Conservation (phyloP, 2,329 filamentous ascomycete genomes). For the Coniochaeta sp. region DNA sequence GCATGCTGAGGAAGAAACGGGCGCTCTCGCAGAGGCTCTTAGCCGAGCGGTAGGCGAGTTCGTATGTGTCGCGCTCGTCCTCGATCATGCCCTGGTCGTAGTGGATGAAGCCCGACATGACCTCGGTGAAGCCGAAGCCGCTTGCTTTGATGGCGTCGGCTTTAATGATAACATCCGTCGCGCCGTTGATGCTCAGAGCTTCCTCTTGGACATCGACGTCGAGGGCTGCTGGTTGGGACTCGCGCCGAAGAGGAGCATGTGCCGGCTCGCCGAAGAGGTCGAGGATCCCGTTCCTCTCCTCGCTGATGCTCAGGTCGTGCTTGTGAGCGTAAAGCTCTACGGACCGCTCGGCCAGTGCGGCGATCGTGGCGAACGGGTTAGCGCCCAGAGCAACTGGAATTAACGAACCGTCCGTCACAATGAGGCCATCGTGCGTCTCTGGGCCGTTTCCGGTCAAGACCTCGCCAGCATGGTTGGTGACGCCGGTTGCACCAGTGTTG, state of each 20-base stretch:
- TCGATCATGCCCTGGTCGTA: constrained; percentile 28
- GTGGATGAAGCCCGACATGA: constrained; percentile 57
- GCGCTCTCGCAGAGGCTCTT: constrained; percentile 47
- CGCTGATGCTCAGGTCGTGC: constrained; percentile 34
- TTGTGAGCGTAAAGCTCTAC: constrained; percentile 41
- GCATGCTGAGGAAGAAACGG: constrained; percentile 51
- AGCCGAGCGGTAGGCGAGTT: constrained; percentile 42
- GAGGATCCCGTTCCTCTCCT: constrained; percentile 36
- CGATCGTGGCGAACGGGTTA: constrained; percentile 63
- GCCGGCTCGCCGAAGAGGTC: constrained; percentile 47
- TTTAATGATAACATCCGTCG: constrained; percentile 28
- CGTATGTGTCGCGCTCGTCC: constrained; percentile 43
- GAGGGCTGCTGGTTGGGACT: background rate
- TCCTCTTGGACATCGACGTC: constrained; percentile 16
- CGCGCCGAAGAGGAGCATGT: constrained; percentile 14
- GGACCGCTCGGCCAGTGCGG: constrained; percentile 58
- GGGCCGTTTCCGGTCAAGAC: constrained; percentile 45
- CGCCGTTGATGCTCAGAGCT: constrained; percentile 24
- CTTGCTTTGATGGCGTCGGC: constrained; percentile 35
- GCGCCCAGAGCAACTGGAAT: constrained; percentile 56
- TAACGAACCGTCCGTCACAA: constrained; percentile 54
- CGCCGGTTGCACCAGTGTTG: constrained; percentile 48
- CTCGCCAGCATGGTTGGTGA: constrained; percentile 53
- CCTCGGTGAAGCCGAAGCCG: constrained; percentile 55
- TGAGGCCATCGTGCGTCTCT: constrained; percentile 47